These are phyloP conservation scores for Ophiostoma himal-ulmi DNA, from an alignment of 2,329 filamentous ascomycete species.

Conservation along the genomic window DNA sequence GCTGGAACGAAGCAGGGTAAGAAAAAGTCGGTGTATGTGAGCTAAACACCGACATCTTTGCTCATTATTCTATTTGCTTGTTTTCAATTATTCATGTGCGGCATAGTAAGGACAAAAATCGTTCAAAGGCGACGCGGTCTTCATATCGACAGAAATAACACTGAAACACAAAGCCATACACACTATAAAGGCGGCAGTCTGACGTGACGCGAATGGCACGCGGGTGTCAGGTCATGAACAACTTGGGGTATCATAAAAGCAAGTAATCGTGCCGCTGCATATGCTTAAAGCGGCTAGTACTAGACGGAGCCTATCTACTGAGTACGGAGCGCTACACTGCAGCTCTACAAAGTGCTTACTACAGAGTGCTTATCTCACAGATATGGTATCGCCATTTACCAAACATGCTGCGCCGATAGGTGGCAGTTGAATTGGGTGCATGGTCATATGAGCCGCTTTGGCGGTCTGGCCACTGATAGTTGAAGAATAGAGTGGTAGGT, in stretches of 20 bases:
- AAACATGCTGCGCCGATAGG: background rate
- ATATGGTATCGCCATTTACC: background rate
- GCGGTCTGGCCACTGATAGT: background rate
- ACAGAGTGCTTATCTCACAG: background rate
- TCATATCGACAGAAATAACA: background rate
- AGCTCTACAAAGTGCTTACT: background rate
- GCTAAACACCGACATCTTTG: background rate
- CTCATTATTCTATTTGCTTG: background rate
- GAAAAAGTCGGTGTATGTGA: background rate
- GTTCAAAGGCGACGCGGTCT: background rate
- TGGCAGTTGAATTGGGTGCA: background rate
- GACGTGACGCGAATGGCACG: background rate
- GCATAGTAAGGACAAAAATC: background rate
- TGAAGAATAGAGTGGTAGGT: background rate
- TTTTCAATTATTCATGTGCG: background rate
- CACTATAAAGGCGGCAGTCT: background rate
- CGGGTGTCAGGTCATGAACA: background rate
- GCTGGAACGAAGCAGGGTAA: background rate
- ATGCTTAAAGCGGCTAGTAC: background rate
- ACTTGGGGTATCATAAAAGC: too few species aligned
- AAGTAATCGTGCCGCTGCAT: background rate
- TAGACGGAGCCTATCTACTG: background rate
- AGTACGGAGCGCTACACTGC: background rate
- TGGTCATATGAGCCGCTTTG: background rate
- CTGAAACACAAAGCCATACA: too few species aligned